phyloP scores from a whole-genome alignment of 441 rosid species.

The Jatropha multifida region DNA sequence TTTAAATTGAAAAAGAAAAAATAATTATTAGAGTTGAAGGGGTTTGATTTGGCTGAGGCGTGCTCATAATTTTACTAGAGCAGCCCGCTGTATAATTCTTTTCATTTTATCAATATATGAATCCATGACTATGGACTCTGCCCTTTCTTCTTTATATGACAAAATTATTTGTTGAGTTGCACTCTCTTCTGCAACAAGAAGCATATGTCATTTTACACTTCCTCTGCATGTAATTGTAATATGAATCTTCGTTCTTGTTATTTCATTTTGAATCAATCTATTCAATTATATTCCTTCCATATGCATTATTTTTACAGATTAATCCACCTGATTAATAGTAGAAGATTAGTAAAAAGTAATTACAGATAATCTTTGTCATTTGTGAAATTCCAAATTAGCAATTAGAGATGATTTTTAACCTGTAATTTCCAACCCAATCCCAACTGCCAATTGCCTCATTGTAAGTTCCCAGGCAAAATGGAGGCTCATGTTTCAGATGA shows the following conservation, averaged over 20 bases:
- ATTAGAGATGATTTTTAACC: too few species aligned
- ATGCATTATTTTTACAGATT: neutral
- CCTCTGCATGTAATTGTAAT: neutral
- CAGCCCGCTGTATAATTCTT: conserved; percentile 56
- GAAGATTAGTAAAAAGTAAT: too few species aligned
- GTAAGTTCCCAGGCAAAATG: too few species aligned
- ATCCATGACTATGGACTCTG: too few species aligned
- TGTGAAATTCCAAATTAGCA: too few species aligned
- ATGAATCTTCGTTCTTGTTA: neutral
- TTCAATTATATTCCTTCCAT: neutral
- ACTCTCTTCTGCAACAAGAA: too few species aligned
- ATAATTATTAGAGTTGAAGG: conserved; percentile 14
- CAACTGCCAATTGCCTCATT: too few species aligned
- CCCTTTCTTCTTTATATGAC: neutral
- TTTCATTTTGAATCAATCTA: neutral
- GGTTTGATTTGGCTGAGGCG: conserved; percentile 61
- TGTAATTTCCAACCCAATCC: too few species aligned
- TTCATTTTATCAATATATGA: neutral
- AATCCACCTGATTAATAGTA: too few species aligned
- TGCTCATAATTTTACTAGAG: conserved; percentile 52
- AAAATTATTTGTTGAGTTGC: too few species aligned
- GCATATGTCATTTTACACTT: neutral
- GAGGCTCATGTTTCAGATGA: neutral
- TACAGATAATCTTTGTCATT: too few species aligned
- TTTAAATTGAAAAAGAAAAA: conserved; percentile 25